phyloP scores from a whole-genome alignment of 176 grass and related monocot genomes.

The Oryza australiensis region DNA sequence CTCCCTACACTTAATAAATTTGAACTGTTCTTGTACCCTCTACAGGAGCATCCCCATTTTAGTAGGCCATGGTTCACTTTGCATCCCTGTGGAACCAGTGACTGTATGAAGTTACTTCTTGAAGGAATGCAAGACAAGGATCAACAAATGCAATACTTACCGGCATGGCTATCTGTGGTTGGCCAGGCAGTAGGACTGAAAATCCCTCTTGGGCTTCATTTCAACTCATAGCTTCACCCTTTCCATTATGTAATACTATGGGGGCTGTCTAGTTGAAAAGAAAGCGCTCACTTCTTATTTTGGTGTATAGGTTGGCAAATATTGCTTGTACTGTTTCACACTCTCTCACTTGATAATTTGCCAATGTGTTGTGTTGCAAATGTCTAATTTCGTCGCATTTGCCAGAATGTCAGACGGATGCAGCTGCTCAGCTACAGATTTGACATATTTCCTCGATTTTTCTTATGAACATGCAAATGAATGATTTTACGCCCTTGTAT shows the following conservation, averaged over 20 bases:
- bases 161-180: slow-evolving; percentile 80
- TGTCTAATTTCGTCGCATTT: slow-evolving; percentile 13
- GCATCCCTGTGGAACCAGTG: slow-evolving; percentile 88
- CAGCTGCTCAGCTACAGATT: background rate
- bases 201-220: slow-evolving; percentile 64
- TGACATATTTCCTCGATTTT: background rate
- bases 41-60: slow-evolving; percentile 92
- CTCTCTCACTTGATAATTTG: background rate
- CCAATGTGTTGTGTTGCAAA: background rate
- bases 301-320: background rate
- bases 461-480: background rate
- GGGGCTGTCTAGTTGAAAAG: background rate
- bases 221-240: slow-evolving; percentile 32
- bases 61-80: slow-evolving; percentile 80
- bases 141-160: slow-evolving; percentile 51
- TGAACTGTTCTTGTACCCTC: slow-evolving; percentile 5
- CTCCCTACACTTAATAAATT: background rate
- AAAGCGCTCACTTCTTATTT: background rate
- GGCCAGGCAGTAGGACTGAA: slow-evolving; percentile 76
- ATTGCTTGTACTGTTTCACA: background rate
- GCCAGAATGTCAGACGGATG: background rate
- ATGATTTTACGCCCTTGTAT: background rate
- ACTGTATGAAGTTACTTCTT: slow-evolving; percentile 86
- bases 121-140: slow-evolving; percentile 11
- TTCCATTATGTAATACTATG: background rate